Evolutionary conservation across 106 monocot species (phyloP).

Genomic region (Platanthera guangdongensis): DNA sequence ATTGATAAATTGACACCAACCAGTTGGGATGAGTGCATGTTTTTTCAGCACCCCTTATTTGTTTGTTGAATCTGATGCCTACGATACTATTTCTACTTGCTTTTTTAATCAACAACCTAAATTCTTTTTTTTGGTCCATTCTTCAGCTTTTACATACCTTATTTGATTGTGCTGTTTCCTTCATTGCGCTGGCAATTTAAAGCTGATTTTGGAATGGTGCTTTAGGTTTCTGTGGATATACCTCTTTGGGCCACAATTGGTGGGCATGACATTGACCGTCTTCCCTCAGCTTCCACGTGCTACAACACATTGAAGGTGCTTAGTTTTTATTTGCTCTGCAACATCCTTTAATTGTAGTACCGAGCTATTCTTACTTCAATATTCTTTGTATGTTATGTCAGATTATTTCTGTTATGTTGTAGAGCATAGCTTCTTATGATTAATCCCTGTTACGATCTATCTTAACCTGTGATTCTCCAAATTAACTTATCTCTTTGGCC

Average conservation of each 20-base stretch:
- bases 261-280: conserved; percentile 86
- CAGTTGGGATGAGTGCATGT: neutral
- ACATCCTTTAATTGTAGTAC: neutral
- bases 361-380: too few species aligned
- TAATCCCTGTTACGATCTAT: too few species aligned
- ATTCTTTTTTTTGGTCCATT: neutral
- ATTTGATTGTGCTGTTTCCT: neutral
- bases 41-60: neutral
- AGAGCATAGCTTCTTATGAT: too few species aligned
- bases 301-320: conserved; percentile 85
- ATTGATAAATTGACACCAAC: neutral
- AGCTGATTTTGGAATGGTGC: neutral
- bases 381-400: too few species aligned
- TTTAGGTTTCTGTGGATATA: conserved; percentile 71
- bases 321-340: neutral
- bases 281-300: conserved; percentile 95
- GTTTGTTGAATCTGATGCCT: neutral
- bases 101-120: neutral
- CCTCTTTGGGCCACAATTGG: conserved; percentile 80
- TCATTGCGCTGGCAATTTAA: neutral
- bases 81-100: neutral
- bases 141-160: neutral
- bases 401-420: too few species aligned
- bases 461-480: too few species aligned
- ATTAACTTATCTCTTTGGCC: too few species aligned